Percentiles rank a stretch among this genome's conserved stretches.
phyloP scores from a whole-genome alignment of 371 early-diverging fungal genomes.

The Mycotypha africana region DNA sequence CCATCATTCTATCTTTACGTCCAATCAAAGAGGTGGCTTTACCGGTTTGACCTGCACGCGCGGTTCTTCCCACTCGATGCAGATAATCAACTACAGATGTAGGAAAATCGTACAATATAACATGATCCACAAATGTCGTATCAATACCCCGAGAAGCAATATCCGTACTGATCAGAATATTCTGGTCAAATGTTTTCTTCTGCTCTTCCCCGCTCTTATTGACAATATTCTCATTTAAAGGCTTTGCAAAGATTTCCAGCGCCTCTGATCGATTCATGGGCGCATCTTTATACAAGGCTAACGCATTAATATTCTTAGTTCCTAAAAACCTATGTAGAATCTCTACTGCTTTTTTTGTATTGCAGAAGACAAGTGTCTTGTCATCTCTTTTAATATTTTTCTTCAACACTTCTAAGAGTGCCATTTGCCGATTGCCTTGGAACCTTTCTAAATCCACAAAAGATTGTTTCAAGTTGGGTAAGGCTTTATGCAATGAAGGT shows the following conservation, averaged over 20 bases:
- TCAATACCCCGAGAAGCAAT: constrained; percentile 94
- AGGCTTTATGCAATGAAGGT: constrained; percentile 76
- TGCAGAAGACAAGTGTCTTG: constrained; percentile 82
- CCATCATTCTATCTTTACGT: constrained; percentile 70
- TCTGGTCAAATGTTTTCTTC: constrained; percentile 10
- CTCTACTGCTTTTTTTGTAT: constrained; percentile 66
- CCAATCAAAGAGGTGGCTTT: constrained; percentile 81
- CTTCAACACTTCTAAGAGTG: constrained; percentile 70
- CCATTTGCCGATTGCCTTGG: constrained; percentile 57
- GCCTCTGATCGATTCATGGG: constrained; percentile 38
- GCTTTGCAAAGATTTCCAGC: constrained; percentile 32
- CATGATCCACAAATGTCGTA: constrained; percentile 86
- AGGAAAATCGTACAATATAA: constrained; percentile 94
- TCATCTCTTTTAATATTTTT: constrained; percentile 52
- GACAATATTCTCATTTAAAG: constrained; percentile 9
- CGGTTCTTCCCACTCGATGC: constrained; percentile 97
- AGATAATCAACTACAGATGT: constrained; percentile 88
- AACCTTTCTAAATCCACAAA: constrained; percentile 66
- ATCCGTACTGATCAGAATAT: constrained; percentile 88
- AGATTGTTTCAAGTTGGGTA: constrained; percentile 68
- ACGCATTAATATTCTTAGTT: constrained; percentile 49
- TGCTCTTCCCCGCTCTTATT: constrained; percentile 9
- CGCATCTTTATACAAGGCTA: constrained; percentile 58
- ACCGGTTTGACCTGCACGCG: constrained; percentile 82
- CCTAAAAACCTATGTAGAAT: constrained; percentile 54